Evolutionary conservation across 2,329 filamentous ascomycete genomes (phyloP), one percentile per base, ranked within the genome.

Genomic region (Zymoseptoria brevis): DNA sequence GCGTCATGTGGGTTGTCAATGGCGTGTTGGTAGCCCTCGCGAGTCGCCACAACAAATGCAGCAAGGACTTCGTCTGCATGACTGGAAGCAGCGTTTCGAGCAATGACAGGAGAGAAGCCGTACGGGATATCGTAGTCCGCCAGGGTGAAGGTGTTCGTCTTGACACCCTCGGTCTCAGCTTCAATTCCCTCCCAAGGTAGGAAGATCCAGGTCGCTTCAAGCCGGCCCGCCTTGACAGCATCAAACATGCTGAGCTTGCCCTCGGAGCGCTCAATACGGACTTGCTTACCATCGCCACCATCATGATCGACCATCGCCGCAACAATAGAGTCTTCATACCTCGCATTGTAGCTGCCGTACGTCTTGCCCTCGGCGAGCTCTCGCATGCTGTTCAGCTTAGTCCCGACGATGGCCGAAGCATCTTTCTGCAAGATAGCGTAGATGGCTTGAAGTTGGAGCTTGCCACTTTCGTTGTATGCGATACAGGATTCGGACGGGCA

Each of bases 171-270:
- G 13, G 65, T 35, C 61, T 68, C 65, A 1, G 69, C 69, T 53
- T 71, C 69, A 7, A 71, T 64, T 1, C 69, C 69, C 54, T 72
- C 70, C 70, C 70, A 72, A 11, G 70, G 69, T 51, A 71, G 48
- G 56, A 72, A 71, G 49, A 71, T 62, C 70, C 70, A 72, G 1
- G 70, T 72, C 0, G 69, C 69, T 59, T 72, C 70, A 3, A 71
- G 55, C n/a, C 61, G 52, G 1, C 69, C 69, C 16, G 61, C 54
- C 55, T 67, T 67, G 16, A 69, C 56, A 11, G 64, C 63, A 6
- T 70, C 67, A 29, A 69, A 72, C 22, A 72, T 62, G 50, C 62
- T 63, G 54, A 71, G 58, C 62, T 71, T 72, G 49, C 68, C 66
- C 26, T 67, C 53, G 60, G 53, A 57, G 16, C 61, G 59, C 41